phyloP scores from a whole-genome alignment of 495 filamentous ascomycete species.

The Aspergillus panamensis region DNA sequence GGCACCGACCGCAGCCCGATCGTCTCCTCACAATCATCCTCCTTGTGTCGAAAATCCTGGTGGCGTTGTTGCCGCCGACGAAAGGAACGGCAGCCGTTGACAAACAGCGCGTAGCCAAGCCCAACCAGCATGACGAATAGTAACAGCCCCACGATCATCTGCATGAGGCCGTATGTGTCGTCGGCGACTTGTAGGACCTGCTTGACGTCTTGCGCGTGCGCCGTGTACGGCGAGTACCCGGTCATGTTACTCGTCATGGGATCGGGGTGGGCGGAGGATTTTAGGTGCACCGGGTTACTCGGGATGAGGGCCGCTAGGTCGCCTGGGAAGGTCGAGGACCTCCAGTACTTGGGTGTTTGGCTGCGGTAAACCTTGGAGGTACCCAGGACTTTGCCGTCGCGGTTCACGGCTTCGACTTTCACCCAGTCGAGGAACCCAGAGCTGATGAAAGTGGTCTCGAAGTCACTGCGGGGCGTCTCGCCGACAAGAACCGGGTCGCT shows the following conservation, averaged over 20 bases:
- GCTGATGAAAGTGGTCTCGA: constrained; percentile 35
- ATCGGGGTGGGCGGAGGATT: neutral
- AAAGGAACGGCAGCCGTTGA: neutral
- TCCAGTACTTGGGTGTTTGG: constrained; percentile 9
- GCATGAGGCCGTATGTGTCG: constrained; percentile 2
- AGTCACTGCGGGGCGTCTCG: constrained; percentile 24
- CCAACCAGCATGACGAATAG: neutral
- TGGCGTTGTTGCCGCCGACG: neutral
- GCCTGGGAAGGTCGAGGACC: constrained; percentile 1
- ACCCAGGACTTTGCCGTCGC: constrained; percentile 14
- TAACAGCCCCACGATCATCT: neutral
- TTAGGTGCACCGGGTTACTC: too few relatives aligned
- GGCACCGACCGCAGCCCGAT: neutral
- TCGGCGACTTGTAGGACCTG: neutral
- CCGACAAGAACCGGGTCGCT: constrained; percentile 25
- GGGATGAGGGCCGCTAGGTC: neutral
- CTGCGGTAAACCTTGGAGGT: constrained; percentile 6
- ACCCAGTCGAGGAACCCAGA: constrained; percentile 36
- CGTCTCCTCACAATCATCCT: neutral
- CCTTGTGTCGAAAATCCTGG: neutral
- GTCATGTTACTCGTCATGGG: constrained; percentile 24
- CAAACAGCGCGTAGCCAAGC: neutral
- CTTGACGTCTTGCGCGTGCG: neutral
- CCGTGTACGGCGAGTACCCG: neutral
- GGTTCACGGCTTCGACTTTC: constrained; percentile 48